phyloP scores from a whole-genome alignment of 179 eudicot genomes.

The Spergularia azorica region DNA sequence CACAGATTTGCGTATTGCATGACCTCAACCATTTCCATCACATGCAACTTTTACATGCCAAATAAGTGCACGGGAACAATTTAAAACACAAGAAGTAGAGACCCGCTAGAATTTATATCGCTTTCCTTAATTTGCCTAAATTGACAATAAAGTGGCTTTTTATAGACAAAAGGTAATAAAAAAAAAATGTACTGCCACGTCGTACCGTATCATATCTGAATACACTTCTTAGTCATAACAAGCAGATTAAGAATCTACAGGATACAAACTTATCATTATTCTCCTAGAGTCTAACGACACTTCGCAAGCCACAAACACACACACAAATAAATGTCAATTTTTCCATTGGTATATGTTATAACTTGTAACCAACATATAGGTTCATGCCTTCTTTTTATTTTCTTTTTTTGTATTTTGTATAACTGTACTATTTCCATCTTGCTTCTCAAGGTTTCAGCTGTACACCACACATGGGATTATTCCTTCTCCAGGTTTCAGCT shows the following conservation, averaged over 20 bases:
- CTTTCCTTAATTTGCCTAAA: background rate
- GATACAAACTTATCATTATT: background rate
- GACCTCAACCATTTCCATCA: constrained; percentile 1
- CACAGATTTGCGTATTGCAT: background rate
- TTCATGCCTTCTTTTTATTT: no score
- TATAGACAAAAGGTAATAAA: background rate
- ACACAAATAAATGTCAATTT: no score
- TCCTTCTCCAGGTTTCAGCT: background rate
- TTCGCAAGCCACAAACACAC: background rate
- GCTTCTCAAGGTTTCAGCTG: no score
- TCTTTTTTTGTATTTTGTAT: background rate
- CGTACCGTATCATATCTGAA: background rate
- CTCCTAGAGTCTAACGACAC: background rate
- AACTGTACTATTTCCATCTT: background rate
- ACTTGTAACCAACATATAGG: no score
- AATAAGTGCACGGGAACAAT: background rate
- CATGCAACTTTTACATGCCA: background rate
- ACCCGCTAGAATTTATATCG: background rate
- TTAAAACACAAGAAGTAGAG: background rate
- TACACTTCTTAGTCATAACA: background rate
- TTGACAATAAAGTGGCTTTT: background rate
- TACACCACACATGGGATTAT: background rate
- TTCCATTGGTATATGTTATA: no score
- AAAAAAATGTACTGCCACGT: background rate
- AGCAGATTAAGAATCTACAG: background rate